A percentile compares a stretch with the other conserved stretches of the same genome.
These are phyloP conservation scores for Tolypocladium inflatum DNA, from an alignment of 2,329 filamentous ascomycete species.

Conservation along the genomic window DNA sequence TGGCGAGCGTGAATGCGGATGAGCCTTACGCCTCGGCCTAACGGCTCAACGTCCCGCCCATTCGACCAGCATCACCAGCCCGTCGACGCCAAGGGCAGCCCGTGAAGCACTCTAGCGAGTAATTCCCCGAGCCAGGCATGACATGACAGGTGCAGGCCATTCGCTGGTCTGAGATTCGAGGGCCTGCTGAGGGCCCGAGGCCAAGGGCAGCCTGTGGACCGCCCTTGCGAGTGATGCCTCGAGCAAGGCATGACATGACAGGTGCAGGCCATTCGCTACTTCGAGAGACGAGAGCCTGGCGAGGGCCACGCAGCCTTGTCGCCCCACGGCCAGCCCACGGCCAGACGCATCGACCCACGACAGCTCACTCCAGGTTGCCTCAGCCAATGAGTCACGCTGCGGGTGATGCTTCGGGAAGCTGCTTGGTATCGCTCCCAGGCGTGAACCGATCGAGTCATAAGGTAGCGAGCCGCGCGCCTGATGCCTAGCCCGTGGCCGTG, in stretches of 20 bases:
- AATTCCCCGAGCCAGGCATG: not conserved
- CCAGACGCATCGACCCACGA: not conserved
- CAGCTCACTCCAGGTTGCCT: not conserved
- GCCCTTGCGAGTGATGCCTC: not conserved
- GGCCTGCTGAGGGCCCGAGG: not conserved
- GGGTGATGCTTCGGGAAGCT: not conserved
- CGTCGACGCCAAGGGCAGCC: not conserved
- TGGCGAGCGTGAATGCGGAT: not conserved
- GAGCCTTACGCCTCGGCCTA: not conserved
- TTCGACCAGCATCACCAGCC: not conserved
- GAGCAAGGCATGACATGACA: not conserved
- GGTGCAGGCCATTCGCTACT: not conserved
- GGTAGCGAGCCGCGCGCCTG: not conserved
- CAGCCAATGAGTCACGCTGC: constrained; percentile 1
- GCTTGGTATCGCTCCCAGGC: not conserved
- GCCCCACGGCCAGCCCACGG: not conserved
- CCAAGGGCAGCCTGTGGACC: not conserved
- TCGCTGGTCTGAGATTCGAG: not conserved
- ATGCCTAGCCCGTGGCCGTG: not conserved
- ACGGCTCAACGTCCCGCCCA: not conserved
- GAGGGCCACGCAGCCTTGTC: constrained; percentile 1
- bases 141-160: not conserved
- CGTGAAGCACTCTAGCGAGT: not conserved
- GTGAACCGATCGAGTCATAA: not conserved
- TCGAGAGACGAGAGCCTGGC: not conserved